phyloP scores from a whole-genome alignment of 768 basidiomycete species.

The Bullera alba region DNA sequence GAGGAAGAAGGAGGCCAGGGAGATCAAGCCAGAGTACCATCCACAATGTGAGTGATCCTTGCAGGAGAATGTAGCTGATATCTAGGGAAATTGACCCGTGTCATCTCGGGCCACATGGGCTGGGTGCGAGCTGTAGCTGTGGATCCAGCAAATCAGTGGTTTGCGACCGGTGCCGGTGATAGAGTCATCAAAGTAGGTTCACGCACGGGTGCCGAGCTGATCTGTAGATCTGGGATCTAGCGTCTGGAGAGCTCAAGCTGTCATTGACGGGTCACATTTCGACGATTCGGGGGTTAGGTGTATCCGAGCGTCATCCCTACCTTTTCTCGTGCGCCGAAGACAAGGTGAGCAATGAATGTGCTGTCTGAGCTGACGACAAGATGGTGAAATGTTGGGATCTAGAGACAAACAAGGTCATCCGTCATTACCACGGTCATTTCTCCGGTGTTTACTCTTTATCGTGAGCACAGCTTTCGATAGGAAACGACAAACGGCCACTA shows the following conservation, averaged over 20 bases:
- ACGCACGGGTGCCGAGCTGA: neutral
- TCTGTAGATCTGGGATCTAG: conserved; percentile 80
- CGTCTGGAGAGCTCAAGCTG: conserved; percentile 93
- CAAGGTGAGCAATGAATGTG: conserved; percentile 57
- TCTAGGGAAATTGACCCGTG: conserved; percentile 79
- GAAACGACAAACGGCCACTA: neutral
- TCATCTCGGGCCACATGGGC: conserved; percentile 94
- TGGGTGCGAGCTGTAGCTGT: conserved; percentile 96
- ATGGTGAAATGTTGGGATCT: conserved; percentile 99
- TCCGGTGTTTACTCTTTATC: conserved; percentile 91
- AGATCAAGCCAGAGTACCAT: conserved; percentile 91
- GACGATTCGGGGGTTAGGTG: conserved; percentile 88
- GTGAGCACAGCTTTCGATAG: conserved; percentile 52
- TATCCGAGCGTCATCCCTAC: conserved; percentile 89
- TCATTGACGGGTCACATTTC: conserved; percentile 96
- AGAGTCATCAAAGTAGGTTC: conserved; percentile 70
- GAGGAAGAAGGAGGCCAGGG: conserved; percentile 86
- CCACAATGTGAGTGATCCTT: conserved; percentile 55
- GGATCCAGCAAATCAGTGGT: conserved; percentile 98
- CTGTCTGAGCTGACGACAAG: conserved; percentile 48
- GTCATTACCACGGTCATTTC: conserved; percentile 96
- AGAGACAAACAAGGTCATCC: conserved; percentile 96
- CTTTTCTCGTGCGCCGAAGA: conserved; percentile 96
- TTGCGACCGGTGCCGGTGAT: conserved; percentile 95
- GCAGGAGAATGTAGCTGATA: neutral